Evolutionary conservation across 495 filamentous ascomycete species (phyloP).

Genomic region (Extremus antarcticus): DNA sequence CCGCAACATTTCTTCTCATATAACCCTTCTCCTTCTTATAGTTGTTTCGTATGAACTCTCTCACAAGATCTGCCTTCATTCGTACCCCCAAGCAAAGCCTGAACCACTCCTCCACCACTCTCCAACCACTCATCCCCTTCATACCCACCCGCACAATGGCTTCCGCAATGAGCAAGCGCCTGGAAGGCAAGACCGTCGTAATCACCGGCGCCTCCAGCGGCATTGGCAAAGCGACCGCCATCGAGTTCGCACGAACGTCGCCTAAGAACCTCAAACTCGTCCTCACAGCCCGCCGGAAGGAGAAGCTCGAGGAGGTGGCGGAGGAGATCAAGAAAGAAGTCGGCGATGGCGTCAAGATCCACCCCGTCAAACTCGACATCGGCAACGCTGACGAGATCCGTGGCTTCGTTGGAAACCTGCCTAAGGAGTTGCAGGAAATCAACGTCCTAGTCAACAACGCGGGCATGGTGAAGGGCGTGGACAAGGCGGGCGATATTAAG

Average conservation of each 20-base stretch:
- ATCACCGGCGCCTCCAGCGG: conserved; percentile 91
- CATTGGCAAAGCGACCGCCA: conserved; percentile 74
- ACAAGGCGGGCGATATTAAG: conserved; percentile 71
- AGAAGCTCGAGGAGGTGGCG: conserved; percentile 64
- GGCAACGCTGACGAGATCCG: conserved; percentile 67
- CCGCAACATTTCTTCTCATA: background rate
- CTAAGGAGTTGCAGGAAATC: conserved; percentile 75
- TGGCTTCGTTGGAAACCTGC: conserved; percentile 61
- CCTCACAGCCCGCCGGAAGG: conserved; percentile 73
- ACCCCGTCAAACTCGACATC: conserved; percentile 77
- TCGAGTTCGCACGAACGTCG: conserved; percentile 83
- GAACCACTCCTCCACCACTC: background rate
- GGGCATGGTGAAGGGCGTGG: conserved; percentile 79
- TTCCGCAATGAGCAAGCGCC: conserved; percentile 68
- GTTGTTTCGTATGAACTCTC: background rate
- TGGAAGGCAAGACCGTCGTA: conserved; percentile 86
- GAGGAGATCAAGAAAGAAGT: conserved; percentile 68
- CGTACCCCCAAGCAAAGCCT: background rate
- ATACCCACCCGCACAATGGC: conserved; percentile 46
- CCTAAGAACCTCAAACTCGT: conserved; percentile 75
- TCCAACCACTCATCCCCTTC: background rate
- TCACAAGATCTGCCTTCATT: background rate
- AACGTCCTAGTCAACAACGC: conserved; percentile 95
- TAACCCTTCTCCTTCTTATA: background rate
- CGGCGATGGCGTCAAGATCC: conserved; percentile 68